Base-by-base conservation (phyloP, 805 yeast genomes). In the Wickerhamiella galacta region DNA sequence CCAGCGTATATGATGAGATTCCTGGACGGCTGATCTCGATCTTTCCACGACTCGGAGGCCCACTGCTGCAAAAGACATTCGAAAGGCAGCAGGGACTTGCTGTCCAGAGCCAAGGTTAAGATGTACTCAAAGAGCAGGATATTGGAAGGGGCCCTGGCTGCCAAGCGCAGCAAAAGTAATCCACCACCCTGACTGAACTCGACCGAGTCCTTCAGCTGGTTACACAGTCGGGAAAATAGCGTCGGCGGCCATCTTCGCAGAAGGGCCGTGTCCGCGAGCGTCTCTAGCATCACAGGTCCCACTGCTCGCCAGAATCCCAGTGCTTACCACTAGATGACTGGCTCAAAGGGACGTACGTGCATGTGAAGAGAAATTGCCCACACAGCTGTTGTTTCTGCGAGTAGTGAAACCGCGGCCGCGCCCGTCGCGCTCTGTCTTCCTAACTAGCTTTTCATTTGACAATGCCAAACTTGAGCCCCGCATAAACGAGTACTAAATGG, bases 41-140 rank as follows among this genome's bases (percentile, higher is more conserved):
- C 17, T 12, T 21, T n/a, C 30, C 35, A 25, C 8, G 22, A 15
- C 25, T 32, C 30, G 3, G 4, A 11, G 2, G 36, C 24, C 38
- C 38, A 35, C 5, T 26, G 9, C 6, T 17, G 14, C 19, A 47
- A 20, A 28, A 49, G 28, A 1, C 28, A 28, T 11, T 42, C 41
- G 32, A 48, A 26, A 3, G 45, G 42, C n/a, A 50, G 33, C 4
- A 37, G 20, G 10, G 49, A 36, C 20, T 40, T 41, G 5, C 39
- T 33, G 23, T 50, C 54, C 6, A 29, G 27, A 12, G 44, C 36
- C 24, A 52, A 40, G n/a, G 25, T 19, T 11, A 38, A 25, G 3
- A 52, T 17, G 37, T 51, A 52, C 38, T 52, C 57, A 24, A 41
- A 38, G 16, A 48, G 41, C 36, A 48, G 39, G 22, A 52, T 48